These are phyloP conservation scores for Venturia pyrina DNA, from an alignment of 2,329 filamentous ascomycete genomes.

Conservation along the genomic window DNA sequence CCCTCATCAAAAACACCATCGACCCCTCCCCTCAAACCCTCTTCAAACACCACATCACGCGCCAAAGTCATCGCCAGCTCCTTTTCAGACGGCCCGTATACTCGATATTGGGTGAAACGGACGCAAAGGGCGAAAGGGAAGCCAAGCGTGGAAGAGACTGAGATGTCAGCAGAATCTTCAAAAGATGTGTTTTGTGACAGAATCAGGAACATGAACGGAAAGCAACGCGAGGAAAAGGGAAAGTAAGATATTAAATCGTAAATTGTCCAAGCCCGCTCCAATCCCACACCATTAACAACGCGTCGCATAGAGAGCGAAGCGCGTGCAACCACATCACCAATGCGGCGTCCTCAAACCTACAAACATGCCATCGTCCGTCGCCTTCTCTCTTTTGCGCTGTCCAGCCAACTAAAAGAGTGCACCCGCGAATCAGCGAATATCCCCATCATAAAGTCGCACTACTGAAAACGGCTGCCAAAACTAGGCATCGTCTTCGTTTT, in stretches of 20 bases:
- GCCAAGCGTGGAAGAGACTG: neutral
- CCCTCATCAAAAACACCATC: no score
- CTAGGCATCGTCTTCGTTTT: neutral
- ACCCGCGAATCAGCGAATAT: neutral
- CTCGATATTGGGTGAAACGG: neutral
- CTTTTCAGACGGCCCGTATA: neutral
- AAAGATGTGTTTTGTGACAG: no score
- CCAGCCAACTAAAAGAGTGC: conserved; percentile 6
- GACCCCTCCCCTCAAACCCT: no score
- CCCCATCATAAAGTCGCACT: neutral
- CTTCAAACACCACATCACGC: no score
- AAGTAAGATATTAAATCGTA: neutral
- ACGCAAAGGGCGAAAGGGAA: neutral
- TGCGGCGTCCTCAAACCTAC: conserved; percentile 9
- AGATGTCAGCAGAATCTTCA: neutral
- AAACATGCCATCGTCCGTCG: neutral
- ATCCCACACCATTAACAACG: no score
- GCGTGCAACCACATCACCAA: neutral
- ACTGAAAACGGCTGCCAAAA: neutral
- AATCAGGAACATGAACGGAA: no score
- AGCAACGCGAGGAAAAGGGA: neutral
- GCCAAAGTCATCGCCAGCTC: no score
- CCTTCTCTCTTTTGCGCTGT: conserved; percentile 10
- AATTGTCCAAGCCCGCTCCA: neutral
- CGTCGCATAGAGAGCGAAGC: no score